A percentile compares a stretch with the other conserved stretches of the same genome.
These are phyloP conservation scores for Erigeron philadelphicus DNA, from an alignment of 140 eudicot genomes.

Conservation along the genomic window DNA sequence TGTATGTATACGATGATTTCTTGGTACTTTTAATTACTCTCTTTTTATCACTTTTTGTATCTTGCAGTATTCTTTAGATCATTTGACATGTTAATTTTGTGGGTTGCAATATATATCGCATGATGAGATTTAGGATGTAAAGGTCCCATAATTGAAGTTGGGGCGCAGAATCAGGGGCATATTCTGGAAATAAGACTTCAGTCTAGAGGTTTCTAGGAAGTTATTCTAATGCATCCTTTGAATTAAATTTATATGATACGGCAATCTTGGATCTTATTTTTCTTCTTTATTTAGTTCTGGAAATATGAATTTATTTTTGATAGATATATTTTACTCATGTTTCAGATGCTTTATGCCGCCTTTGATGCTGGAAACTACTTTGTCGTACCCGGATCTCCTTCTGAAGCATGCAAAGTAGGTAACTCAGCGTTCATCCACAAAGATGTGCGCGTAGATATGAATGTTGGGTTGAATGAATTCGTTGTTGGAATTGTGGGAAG, in stretches of 20 bases:
- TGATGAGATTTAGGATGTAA: conserved; percentile 7
- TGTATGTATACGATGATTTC: conserved; percentile 38
- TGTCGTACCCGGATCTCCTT: conserved; percentile 82
- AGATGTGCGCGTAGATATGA: conserved; percentile 39
- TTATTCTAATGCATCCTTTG: not conserved
- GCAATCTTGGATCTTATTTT: no score
- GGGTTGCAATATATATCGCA: conserved; percentile 10
- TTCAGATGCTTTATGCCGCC: conserved; percentile 70
- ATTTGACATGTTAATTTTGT: conserved; percentile 6
- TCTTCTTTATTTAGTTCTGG: not conserved
- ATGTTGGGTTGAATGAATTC: conserved; percentile 44
- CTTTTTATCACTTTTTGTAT: not conserved
- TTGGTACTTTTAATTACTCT: not conserved
- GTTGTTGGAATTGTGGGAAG: conserved; percentile 72
- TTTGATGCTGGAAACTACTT: conserved; percentile 79
- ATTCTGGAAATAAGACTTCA: not conserved
- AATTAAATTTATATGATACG: not conserved
- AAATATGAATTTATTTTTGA: not conserved
- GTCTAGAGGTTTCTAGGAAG: not conserved
- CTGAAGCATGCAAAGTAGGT: conserved; percentile 54
- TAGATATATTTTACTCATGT: not conserved
- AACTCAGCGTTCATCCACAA: conserved; percentile 25
- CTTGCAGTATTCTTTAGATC: not conserved
- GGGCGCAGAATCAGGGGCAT: conserved; percentile 8
- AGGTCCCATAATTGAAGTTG: not conserved